Evolutionary conservation across 192 early-diverging fungal species (phyloP), one percentile per base, ranked within the genome.

Genomic region (Pilaira anomala): DNA sequence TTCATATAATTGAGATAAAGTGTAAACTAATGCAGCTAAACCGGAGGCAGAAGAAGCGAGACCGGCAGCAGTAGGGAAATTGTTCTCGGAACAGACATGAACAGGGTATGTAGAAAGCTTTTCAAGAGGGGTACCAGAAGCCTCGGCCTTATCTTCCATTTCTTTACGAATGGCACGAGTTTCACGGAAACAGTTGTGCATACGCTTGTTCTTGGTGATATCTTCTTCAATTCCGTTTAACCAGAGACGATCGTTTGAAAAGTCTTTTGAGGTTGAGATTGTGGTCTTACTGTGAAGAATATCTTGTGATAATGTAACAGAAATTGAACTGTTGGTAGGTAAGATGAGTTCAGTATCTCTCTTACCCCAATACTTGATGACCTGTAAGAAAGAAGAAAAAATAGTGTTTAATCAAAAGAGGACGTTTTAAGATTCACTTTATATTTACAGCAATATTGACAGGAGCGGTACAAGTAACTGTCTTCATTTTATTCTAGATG

Each of bases 321-420:
- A 97, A 39, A 99, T 88, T 24, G 96, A 98, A 25, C 91, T 92
- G 83, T 99, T 99, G 53, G 94, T 99, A 8, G 97, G 97, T 40
- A 99, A 84, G 68, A 96, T 91, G 53, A 98, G 82, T 33, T 79
- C 71, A 39, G 87, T 85, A 69, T 95, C 88, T 48, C 96, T 87
- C 83, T 99, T 99, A 61, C 96, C 97, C 97, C 95, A 97, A 79
- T 97, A 97, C 85, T 97, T 97, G 79, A 99, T 89, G 41, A 83
- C 78, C 75, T 79, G 21, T 9, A n/a, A 7, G 36, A 48, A 40
- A n/a, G 12, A 25, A 8, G 39, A 40, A 40, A 12, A 40, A 12
- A 8, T 5, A 40, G 39, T 40, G 7, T 8, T 40, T 40, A 8
- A 40, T 40, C 5, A 40, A 5, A 8, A 40, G 39, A 40, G 39